These are phyloP conservation scores for Lanmaoa pseudosensibilis DNA, from an alignment of 768 basidiomycete genomes.

Conservation along the genomic window DNA sequence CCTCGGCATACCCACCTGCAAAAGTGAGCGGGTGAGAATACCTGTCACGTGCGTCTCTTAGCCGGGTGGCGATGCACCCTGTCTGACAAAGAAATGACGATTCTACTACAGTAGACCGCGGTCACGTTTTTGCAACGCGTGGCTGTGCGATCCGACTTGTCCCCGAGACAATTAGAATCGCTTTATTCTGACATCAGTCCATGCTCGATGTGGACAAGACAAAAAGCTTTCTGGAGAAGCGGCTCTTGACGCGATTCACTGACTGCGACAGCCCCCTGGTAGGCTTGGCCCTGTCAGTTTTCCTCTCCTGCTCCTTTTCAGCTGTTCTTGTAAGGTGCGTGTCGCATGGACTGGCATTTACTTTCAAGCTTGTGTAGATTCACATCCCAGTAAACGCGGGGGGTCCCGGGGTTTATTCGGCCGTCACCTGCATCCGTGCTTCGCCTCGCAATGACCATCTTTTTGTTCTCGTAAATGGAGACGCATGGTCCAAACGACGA, in stretches of 20 bases:
- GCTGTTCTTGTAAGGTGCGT: not conserved
- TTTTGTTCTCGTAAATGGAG: constrained; percentile 25
- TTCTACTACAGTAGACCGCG: too few species aligned
- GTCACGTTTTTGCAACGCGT: not conserved
- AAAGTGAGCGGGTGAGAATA: too few species aligned
- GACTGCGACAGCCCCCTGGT: not conserved
- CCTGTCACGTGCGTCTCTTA: too few species aligned
- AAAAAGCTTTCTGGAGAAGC: constrained; percentile 13
- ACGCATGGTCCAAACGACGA: not conserved
- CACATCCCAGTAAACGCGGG: not conserved
- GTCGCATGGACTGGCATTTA: too few species aligned
- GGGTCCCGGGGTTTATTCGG: not conserved
- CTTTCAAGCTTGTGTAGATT: not conserved
- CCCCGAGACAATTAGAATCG: constrained; percentile 23
- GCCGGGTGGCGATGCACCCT: too few species aligned
- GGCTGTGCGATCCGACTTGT: constrained; percentile 20
- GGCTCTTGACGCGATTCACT: too few species aligned
- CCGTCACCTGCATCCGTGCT: not conserved
- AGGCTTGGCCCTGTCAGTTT: not conserved
- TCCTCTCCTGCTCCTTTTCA: not conserved
- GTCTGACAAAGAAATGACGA: too few species aligned
- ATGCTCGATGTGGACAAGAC: constrained; percentile 5
- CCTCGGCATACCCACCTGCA: too few species aligned
- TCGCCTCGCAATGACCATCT: not conserved
- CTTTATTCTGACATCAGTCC: not conserved